phyloP scores from a whole-genome alignment of 106 monocot species.

The Triglochin maritima region DNA sequence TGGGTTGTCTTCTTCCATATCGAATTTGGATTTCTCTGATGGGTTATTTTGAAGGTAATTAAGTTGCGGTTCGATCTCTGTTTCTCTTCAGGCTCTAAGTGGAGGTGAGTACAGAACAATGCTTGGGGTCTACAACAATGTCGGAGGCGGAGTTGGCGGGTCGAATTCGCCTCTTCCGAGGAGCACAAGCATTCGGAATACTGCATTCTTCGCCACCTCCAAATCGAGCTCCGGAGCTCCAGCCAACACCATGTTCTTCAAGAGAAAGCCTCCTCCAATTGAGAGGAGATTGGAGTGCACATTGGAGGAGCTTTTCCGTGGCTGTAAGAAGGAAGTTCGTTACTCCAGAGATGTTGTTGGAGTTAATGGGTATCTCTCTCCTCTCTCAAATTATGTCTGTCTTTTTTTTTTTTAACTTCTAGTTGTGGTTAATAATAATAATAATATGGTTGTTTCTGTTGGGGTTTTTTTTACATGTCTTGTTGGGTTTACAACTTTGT shows the following conservation, averaged over 20 bases:
- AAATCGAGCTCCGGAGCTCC: background rate
- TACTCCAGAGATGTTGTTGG: slow-evolving; percentile 18
- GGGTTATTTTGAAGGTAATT: no score
- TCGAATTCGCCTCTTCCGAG: background rate
- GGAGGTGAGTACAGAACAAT: background rate
- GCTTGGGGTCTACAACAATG: background rate
- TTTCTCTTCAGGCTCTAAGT: no score
- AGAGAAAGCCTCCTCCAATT: slow-evolving; percentile 22
- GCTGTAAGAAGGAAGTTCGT: slow-evolving; percentile 24
- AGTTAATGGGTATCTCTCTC: slow-evolving; percentile 7
- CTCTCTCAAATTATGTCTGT: background rate
- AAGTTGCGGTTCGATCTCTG: no score
- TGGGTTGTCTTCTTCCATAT: no score
- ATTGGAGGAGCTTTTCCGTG: slow-evolving; percentile 25
- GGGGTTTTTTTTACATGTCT: no score
- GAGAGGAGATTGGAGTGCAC: slow-evolving; percentile 26
- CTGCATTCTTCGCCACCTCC: background rate
- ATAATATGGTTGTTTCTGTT: background rate
- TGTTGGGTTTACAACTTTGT: background rate
- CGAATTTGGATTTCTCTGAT: no score
- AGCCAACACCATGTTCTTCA: slow-evolving; percentile 9
- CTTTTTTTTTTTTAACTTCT: background rate
- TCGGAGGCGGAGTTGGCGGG: background rate
- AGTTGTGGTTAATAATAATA: background rate
- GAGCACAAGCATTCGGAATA: slow-evolving; percentile 6